Conservation (phyloP, 2,329 filamentous ascomycete species). For the Clarireedia sp. region DNA sequence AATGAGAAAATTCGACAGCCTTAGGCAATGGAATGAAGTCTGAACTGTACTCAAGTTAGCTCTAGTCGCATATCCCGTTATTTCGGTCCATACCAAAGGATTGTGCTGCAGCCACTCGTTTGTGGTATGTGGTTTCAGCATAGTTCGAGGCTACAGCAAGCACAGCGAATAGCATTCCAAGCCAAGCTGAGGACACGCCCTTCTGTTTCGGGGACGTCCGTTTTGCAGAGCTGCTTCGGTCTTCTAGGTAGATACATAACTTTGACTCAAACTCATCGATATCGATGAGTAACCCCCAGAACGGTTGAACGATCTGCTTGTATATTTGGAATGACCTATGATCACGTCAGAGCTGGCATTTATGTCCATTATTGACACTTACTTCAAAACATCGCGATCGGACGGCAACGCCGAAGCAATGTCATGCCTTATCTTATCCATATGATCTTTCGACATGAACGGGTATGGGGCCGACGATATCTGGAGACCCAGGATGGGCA, state of each 20-base stretch:
- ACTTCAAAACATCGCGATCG: constrained; percentile 61
- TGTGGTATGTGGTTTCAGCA: constrained; percentile 51
- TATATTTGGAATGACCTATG: constrained; percentile 55
- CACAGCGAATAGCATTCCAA: constrained; percentile 57
- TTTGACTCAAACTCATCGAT: constrained; percentile 58
- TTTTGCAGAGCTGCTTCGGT: constrained; percentile 42
- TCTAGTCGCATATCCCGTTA: neutral
- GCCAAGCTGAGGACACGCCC: constrained; percentile 53
- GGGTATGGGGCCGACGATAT: constrained; percentile 56
- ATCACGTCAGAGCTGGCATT: neutral
- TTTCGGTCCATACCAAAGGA: constrained; percentile 36
- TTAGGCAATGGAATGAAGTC: constrained; percentile 53
- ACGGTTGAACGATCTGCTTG: constrained; percentile 59
- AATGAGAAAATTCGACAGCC: constrained; percentile 55
- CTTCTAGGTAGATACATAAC: constrained; percentile 58
- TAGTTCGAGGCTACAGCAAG: constrained; percentile 60
- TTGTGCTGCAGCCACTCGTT: constrained; percentile 33
- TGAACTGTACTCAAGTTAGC: constrained; percentile 21
- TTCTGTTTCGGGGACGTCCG: constrained; percentile 22
- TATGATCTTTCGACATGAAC: constrained; percentile 56
- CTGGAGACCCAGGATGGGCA: constrained; percentile 57
- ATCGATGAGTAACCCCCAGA: constrained; percentile 61
- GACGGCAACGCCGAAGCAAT: constrained; percentile 55
- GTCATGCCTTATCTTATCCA: constrained; percentile 51
- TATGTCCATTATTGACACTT: constrained; percentile 24